These are phyloP conservation scores for Tricholoma sp. DNA, from an alignment of 768 basidiomycete species.

Conservation along the genomic window DNA sequence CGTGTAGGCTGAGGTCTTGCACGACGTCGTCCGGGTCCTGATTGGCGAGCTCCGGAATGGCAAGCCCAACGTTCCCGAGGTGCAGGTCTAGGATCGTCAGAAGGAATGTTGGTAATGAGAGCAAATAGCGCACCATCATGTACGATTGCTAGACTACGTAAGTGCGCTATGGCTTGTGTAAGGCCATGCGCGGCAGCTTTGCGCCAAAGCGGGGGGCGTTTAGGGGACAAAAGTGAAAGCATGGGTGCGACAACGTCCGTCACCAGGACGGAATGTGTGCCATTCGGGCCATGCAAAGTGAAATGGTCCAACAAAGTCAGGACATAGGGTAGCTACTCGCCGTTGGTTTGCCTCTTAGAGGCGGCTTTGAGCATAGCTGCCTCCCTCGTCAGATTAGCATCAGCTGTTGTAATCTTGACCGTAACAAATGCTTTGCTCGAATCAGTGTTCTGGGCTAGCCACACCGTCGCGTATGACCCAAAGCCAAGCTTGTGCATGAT, in stretches of 20 bases:
- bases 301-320: neutral
- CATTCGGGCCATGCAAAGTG: slow-evolving; percentile 1
- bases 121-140: neutral
- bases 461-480: slow-evolving; percentile 11
- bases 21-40: neutral
- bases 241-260: neutral
- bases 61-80: slow-evolving; percentile 1
- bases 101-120: neutral
- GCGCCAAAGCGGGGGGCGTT: neutral
- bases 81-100: slow-evolving; percentile 2
- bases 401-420: slow-evolving; percentile 6
- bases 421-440: slow-evolving; percentile 4
- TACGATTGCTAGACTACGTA: neutral
- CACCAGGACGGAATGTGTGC: neutral
- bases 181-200: neutral
- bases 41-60: neutral
- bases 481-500: slow-evolving; percentile 12
- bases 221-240: neutral
- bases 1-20: slow-evolving; percentile 1
- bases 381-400: neutral
- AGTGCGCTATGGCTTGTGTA: neutral
- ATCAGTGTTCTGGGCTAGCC: slow-evolving; percentile 9
- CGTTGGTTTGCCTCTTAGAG: neutral
- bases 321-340: neutral
- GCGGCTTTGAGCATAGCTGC: neutral